phyloP scores from a whole-genome alignment of 768 basidiomycete species.

The Cantharellus anzutake region DNA sequence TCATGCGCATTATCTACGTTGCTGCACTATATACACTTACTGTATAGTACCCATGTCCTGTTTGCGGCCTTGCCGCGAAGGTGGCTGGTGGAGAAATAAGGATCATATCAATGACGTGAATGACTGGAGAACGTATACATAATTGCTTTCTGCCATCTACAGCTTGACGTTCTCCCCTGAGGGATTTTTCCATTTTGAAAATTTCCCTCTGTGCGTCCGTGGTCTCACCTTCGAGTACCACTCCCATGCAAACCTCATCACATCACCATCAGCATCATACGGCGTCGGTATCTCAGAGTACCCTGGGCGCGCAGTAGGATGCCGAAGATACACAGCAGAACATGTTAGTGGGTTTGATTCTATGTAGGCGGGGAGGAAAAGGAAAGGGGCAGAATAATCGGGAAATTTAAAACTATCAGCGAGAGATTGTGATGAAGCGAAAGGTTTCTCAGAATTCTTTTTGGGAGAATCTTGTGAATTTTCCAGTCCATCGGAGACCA shows the following conservation, averaged over 20 bases:
- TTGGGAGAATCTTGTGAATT: neutral
- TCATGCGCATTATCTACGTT: too few species aligned
- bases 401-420: conserved; percentile 62
- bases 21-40: too few species aligned
- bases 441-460: neutral
- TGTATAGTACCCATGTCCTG: too few species aligned
- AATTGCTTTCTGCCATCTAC: too few species aligned
- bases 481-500: too few species aligned
- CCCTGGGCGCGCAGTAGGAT: conserved; percentile 90
- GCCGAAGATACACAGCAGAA: conserved; percentile 81
- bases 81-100: too few species aligned
- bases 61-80: too few species aligned
- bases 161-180: too few species aligned
- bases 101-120: too few species aligned
- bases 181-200: neutral
- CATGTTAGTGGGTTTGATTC: conserved; percentile 77
- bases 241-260: conserved; percentile 88
- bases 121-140: too few species aligned
- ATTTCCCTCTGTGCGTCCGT: conserved; percentile 38
- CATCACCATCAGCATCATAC: conserved; percentile 87
- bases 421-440: neutral
- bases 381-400: conserved; percentile 67
- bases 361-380: conserved; percentile 86
- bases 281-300: conserved; percentile 93
- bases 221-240: conserved; percentile 69